Percentiles rank a stretch among this genome's conserved stretches.
Conservation (phyloP, 257 asterid species). For the Nicotiana noctiflora region DNA sequence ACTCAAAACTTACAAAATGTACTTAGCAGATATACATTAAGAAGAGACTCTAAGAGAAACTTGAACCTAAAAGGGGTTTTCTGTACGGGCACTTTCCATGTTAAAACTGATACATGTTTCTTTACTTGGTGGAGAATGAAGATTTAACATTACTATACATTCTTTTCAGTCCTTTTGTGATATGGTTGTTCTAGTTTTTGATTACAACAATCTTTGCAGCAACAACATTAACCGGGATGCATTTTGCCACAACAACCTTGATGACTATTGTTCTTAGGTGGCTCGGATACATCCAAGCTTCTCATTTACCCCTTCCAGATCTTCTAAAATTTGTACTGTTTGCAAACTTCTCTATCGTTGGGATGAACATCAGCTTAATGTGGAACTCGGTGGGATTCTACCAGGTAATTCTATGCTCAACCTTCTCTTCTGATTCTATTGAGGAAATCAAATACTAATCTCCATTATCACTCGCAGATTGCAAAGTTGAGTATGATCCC, state of each 20-base stretch:
- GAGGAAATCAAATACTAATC: constrained; percentile 4
- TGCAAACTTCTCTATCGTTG: constrained; percentile 95
- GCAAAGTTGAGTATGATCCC: constrained; percentile 98
- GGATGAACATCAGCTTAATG: constrained; percentile 98
- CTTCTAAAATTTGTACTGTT: constrained; percentile 80
- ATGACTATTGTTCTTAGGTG: constrained; percentile 90
- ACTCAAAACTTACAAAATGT: not conserved
- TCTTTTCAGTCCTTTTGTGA: not conserved
- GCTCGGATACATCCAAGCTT: constrained; percentile 93
- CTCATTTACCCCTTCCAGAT: constrained; percentile 79
- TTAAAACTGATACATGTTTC: not conserved
- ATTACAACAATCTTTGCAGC: constrained; percentile 60
- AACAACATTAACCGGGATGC: constrained; percentile 92
- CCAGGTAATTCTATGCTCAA: constrained; percentile 54
- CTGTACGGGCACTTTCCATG: not conserved
- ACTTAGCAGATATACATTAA: not conserved
- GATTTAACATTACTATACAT: constrained; percentile 1
- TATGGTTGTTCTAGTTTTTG: constrained; percentile 15
- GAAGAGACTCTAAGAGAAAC: not conserved
- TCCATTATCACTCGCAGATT: constrained; percentile 52
- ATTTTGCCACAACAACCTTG: constrained; percentile 90
- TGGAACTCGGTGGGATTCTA: constrained; percentile 99
- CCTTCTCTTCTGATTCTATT: constrained; percentile 3
- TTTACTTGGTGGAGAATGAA: not conserved
- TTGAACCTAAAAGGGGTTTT: not conserved